These are phyloP conservation scores for Debaryomyces nepalensis DNA, from an alignment of 1,139 yeast genomes.

Conservation along the genomic window DNA sequence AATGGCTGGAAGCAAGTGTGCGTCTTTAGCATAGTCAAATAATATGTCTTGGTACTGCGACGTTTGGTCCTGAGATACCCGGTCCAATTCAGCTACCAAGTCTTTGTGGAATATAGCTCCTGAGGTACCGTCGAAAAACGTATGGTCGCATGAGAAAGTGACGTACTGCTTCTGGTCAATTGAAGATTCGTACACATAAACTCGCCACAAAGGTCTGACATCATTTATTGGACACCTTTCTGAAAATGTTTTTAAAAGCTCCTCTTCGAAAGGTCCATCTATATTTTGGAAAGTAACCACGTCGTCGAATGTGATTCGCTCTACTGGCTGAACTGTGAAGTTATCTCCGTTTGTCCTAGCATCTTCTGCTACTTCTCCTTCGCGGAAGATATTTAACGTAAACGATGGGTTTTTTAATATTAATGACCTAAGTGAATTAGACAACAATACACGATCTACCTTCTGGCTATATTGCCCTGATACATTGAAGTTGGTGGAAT, in stretches of 20 bases:
- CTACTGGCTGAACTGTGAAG: slow-evolving; percentile 25
- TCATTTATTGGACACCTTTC: slow-evolving; percentile 22
- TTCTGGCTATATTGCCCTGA: slow-evolving; percentile 28
- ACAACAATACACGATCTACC: slow-evolving; percentile 24
- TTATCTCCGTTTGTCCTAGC: slow-evolving; percentile 20
- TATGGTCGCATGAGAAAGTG: slow-evolving; percentile 38
- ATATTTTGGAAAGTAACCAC: slow-evolving; percentile 26
- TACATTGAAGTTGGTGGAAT: slow-evolving; percentile 36
- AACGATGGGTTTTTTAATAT: slow-evolving; percentile 29
- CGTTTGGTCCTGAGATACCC: not conserved
- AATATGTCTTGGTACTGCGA: slow-evolving; percentile 10
- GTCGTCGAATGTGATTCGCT: slow-evolving; percentile 28
- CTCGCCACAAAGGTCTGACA: slow-evolving; percentile 36
- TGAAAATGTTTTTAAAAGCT: slow-evolving; percentile 21
- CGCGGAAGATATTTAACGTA: slow-evolving; percentile 25
- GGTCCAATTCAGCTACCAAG: slow-evolving; percentile 24
- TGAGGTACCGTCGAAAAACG: slow-evolving; percentile 41
- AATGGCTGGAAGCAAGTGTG: slow-evolving; percentile 6
- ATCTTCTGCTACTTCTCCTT: slow-evolving; percentile 19
- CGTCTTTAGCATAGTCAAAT: slow-evolving; percentile 16
- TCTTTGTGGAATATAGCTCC: slow-evolving; percentile 39
- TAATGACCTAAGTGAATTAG: slow-evolving; percentile 30
- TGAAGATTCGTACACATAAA: slow-evolving; percentile 27
- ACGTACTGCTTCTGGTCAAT: slow-evolving; percentile 23
- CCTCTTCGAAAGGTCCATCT: slow-evolving; percentile 21